Conservation (phyloP, 1,284 basidiomycete species). For the Erythrobasidium hasegawianum region DNA sequence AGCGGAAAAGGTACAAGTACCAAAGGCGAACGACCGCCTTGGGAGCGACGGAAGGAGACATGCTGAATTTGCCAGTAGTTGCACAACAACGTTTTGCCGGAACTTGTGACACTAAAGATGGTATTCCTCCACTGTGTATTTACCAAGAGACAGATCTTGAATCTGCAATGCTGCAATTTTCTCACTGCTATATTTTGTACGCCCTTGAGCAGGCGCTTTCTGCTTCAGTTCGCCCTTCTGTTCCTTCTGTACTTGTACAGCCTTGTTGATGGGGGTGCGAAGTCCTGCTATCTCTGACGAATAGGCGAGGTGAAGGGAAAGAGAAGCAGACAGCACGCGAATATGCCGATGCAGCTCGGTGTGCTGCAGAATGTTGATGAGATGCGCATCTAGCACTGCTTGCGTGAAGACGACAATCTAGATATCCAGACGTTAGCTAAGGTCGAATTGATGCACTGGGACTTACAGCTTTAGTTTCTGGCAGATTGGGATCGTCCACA, state of each 20-base stretch:
- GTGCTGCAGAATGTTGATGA: slow-evolving; percentile 21
- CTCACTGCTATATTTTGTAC: too few species aligned
- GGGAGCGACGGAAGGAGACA: too few species aligned
- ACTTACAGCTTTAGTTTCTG: slow-evolving; percentile 6
- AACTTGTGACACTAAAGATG: too few species aligned
- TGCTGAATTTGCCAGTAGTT: too few species aligned
- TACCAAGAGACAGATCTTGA: too few species aligned
- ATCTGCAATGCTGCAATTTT: too few species aligned
- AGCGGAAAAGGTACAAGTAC: too few species aligned
- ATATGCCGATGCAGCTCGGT: slow-evolving; percentile 12
- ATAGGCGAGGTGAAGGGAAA: background rate
- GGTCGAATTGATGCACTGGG: too few species aligned
- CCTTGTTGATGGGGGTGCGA: background rate
- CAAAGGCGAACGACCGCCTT: too few species aligned
- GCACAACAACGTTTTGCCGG: too few species aligned
- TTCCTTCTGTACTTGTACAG: slow-evolving; percentile 3
- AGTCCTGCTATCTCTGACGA: slow-evolving; percentile 15
- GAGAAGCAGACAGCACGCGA: background rate
- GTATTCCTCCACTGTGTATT: too few species aligned
- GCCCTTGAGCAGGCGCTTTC: background rate
- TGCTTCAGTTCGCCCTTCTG: background rate
- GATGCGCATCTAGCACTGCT: slow-evolving; percentile 31
- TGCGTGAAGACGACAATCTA: slow-evolving; percentile 19
- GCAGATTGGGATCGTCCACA: background rate
- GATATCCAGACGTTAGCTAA: too few species aligned